Conservation (phyloP, 2,329 filamentous ascomycete genomes). For the Cladosporium sp. region DNA sequence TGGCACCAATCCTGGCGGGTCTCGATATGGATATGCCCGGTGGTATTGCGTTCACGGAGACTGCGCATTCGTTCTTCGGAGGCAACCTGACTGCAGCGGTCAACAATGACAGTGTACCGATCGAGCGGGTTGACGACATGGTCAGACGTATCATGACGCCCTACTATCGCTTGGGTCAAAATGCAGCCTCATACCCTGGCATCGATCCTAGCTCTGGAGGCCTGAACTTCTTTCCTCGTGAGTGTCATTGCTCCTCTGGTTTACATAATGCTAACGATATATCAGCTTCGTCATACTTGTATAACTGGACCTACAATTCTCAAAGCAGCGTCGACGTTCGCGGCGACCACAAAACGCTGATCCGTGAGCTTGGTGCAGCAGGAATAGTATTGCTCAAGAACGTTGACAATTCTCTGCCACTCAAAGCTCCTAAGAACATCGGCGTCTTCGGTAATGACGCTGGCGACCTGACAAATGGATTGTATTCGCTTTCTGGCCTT, state of each 20-base stretch:
- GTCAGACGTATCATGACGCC: conserved; percentile 49
- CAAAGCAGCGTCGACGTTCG: conserved; percentile 40
- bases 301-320: conserved; percentile 37
- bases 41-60: conserved; percentile 19
- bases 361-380: conserved; percentile 43
- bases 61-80: conserved; percentile 28
- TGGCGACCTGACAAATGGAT: conserved; percentile 50
- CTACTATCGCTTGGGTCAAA: conserved; percentile 59
- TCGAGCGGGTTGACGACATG: conserved; percentile 61
- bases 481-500: conserved; percentile 9
- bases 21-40: conserved; percentile 65
- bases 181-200: conserved; percentile 41
- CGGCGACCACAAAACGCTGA: conserved; percentile 37
- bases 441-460: conserved; percentile 44
- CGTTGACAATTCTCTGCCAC: conserved; percentile 49
- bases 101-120: conserved; percentile 53
- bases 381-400: conserved; percentile 53
- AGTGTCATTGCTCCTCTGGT: neutral
- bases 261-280: neutral
- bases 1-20: conserved; percentile 45
- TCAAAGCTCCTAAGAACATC: conserved; percentile 48
- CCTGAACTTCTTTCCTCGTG: conserved; percentile 22
- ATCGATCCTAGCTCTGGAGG: conserved; percentile 37
- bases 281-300: conserved; percentile 23
- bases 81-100: conserved; percentile 52